Evolutionary conservation across 1,284 basidiomycete species (phyloP).

Genomic region (Ceratobasidium sp.): DNA sequence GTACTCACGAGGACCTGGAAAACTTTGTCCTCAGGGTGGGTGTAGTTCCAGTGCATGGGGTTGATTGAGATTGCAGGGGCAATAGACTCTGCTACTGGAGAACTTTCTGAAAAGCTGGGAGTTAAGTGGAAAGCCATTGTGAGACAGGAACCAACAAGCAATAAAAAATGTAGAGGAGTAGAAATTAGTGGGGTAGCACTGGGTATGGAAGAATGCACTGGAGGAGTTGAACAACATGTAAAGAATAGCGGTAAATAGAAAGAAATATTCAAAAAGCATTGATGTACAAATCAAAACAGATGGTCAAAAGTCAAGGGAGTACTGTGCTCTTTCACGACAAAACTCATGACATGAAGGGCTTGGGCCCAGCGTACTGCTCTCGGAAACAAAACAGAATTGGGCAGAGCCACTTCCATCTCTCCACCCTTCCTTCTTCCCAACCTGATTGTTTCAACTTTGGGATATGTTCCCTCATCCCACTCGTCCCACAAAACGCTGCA

Average conservation of each 20-base stretch:
- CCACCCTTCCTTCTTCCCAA: neutral
- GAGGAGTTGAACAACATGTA: neutral
- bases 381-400: neutral
- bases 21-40: constrained; percentile 9
- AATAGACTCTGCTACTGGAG: neutral
- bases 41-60: neutral
- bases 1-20: neutral
- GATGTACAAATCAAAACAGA: neutral
- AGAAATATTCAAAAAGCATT: neutral
- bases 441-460: neutral
- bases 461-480: constrained; percentile 8
- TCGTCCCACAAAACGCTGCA: neutral
- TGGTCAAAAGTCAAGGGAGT: neutral
- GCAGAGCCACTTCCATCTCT: neutral
- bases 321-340: neutral
- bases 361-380: neutral
- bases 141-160: too few species aligned
- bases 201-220: neutral
- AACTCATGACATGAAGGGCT: neutral
- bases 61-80: neutral
- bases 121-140: too few species aligned
- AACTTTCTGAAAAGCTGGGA: too few species aligned
- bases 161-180: neutral
- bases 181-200: neutral
- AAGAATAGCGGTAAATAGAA: neutral